Evolutionary conservation across 2,329 filamentous ascomycete genomes (phyloP), one percentile per base, ranked within the genome.

Genomic region (Ophiostoma piceae): DNA sequence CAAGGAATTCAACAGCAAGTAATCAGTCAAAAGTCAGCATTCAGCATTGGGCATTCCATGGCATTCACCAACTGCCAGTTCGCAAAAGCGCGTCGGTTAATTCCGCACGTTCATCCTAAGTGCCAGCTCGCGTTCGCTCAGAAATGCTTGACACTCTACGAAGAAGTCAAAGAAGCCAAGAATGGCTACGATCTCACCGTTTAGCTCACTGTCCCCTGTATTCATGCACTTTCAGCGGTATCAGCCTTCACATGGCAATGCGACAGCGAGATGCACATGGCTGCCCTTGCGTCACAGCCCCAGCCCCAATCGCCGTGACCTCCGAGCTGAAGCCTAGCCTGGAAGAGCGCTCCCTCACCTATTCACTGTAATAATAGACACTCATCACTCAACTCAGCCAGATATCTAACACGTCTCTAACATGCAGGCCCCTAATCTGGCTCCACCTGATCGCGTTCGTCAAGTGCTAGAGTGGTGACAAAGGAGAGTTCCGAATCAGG

Each of bases 251-350:
- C 43, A 47, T 47, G 43, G 43, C 43, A 47, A 47, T 47, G 19
- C 16, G 43, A 47, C 16, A 47, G 43, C 43, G 7, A 47, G 39
- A 37, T 43, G 26, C 64, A 68, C 57, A 51, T 51, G 51, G 16
- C 51, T 26, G 51, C 51, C 51, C 51, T 57, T 57, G 51, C 22
- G 62, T 43, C 60, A 66, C 68, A 60, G 26, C 64, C 57, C 37
- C 35, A 43, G 14, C 22, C 51, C 47, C 39, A 41, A 41, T 12
- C 39, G 11, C 47, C 47, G 47, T 26, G 51, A 2, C 51, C 51
- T 26, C 51, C 51, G 22, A 57, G 22, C 51, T 57, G 22, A 26
- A 57, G 51, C 51, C 8, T 57, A 51, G 16, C 14, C 12, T 12
- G 4, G 35, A 35, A 3, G 39, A 41, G 39, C 39, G 9, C 39